A percentile compares a stretch with the other conserved stretches of the same genome.
phyloP scores from a whole-genome alignment of 2,329 filamentous ascomycete species.

The Juglanconis juglandina region DNA sequence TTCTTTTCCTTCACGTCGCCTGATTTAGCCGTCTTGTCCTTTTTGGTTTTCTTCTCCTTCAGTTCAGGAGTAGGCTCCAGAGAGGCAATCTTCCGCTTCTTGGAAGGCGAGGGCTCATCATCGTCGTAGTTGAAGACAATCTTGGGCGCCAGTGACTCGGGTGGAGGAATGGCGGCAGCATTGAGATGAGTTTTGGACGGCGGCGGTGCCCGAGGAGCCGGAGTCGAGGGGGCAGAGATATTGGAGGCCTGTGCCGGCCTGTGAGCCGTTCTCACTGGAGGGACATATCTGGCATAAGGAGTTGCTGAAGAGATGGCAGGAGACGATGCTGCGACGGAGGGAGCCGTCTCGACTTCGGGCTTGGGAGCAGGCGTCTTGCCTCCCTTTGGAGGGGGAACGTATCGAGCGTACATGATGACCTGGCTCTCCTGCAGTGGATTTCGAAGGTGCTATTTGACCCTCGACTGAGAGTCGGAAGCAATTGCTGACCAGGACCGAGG shows the following conservation, averaged over 20 bases:
- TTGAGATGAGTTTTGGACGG: slow-evolving; percentile 14
- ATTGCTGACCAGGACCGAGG: background rate
- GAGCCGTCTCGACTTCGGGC: slow-evolving; percentile 8
- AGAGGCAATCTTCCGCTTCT: slow-evolving; percentile 16
- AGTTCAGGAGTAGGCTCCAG: background rate
- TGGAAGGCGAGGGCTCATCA: slow-evolving; percentile 11
- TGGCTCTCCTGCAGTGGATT: too few species aligned
- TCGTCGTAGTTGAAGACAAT: slow-evolving; percentile 27
- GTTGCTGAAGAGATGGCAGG: slow-evolving; percentile 21
- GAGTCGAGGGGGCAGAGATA: background rate
- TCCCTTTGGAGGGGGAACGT: slow-evolving; percentile 34
- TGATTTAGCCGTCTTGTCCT: background rate
- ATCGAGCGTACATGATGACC: slow-evolving; percentile 32
- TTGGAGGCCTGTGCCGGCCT: background rate
- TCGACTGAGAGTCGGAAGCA: background rate
- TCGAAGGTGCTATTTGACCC: background rate
- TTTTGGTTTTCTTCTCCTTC: slow-evolving; percentile 10
- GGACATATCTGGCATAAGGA: slow-evolving; percentile 18
- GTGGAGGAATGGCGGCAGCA: slow-evolving; percentile 14
- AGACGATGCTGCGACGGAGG: slow-evolving; percentile 14
- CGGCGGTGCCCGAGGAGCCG: background rate
- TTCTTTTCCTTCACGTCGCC: slow-evolving; percentile 25
- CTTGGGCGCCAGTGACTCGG: slow-evolving; percentile 5
- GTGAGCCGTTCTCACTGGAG: slow-evolving; percentile 5
- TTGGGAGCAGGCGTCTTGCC: slow-evolving; percentile 24